Evolutionary conservation across 371 early-diverging fungal genomes (phyloP).

Genomic region (Chytridium lagenaria): DNA sequence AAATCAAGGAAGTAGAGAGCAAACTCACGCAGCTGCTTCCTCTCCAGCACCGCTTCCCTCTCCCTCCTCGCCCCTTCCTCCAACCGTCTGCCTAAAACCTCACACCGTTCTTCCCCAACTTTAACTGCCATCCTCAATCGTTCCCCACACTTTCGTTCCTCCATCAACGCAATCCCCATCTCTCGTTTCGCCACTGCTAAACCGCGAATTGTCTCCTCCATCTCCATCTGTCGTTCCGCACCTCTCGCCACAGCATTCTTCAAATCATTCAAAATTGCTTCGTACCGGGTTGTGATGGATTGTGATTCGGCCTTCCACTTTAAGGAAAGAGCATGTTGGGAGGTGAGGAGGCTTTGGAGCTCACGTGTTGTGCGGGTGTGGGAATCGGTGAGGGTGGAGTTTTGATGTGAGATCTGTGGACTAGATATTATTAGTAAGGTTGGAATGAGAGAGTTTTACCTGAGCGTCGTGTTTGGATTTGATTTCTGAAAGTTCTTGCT

Average conservation of each 20-base stretch:
- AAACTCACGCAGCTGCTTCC: conserved; percentile 46
- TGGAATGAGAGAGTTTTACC: too few species aligned
- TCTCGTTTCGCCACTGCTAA: conserved; percentile 25
- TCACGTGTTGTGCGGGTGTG: conserved; percentile 46
- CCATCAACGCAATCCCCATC: conserved; percentile 32
- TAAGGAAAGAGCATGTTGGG: conserved; percentile 34
- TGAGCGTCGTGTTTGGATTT: too few species aligned
- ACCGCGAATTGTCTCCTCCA: conserved; percentile 29
- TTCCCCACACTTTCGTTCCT: conserved; percentile 39
- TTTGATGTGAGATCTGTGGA: conserved; percentile 17
- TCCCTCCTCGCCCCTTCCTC: conserved; percentile 33
- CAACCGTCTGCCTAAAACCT: conserved; percentile 30
- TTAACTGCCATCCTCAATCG: conserved; percentile 23
- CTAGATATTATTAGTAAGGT: too few species aligned
- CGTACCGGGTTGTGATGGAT: conserved; percentile 32
- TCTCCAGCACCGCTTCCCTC: conserved; percentile 40
- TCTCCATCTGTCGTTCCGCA: conserved; percentile 29
- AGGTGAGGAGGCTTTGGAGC: conserved; percentile 42
- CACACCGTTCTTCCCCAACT: conserved; percentile 35
- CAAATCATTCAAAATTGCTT: conserved; percentile 27
- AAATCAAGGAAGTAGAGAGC: neutral
- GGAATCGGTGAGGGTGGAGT: conserved; percentile 40
- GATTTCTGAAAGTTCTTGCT: conserved; percentile 30
- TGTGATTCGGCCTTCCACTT: conserved; percentile 42
- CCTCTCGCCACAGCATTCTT: conserved; percentile 24